Evolutionary conservation across 2,329 filamentous ascomycete species (phyloP).

Genomic region (Acephala macrosclerotiorum): DNA sequence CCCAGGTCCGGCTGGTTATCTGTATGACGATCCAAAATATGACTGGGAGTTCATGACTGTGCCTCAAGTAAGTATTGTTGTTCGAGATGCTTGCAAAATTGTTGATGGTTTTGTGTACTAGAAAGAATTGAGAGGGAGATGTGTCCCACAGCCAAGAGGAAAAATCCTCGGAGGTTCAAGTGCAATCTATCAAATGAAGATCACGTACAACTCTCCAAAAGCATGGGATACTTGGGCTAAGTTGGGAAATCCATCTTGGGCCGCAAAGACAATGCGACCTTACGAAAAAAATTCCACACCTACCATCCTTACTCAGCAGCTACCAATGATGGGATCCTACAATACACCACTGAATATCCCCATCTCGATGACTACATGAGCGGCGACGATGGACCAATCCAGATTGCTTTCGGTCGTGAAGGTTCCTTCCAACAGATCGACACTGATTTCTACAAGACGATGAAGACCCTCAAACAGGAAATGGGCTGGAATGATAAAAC

Average conservation of each 20-base stretch:
- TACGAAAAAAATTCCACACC: conserved; percentile 20
- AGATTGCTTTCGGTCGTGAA: conserved; percentile 15
- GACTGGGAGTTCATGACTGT: conserved; percentile 48
- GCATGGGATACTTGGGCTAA: conserved; percentile 46
- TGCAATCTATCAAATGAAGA: conserved; percentile 41
- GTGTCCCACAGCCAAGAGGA: conserved; percentile 39
- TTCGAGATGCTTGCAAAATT: conserved; percentile 26
- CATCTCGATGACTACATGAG: conserved; percentile 8
- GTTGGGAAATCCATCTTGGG: conserved; percentile 51
- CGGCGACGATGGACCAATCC: conserved; percentile 16
- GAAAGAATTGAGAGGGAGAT: conserved; percentile 30
- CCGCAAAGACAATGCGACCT: conserved; percentile 37
- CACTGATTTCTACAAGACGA: conserved; percentile 21
- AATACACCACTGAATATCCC: not conserved
- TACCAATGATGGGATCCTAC: not conserved
- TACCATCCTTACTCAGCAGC: not conserved
- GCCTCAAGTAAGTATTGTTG: conserved; percentile 42
- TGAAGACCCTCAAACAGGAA: conserved; percentile 20
- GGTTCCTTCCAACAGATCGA: not conserved
- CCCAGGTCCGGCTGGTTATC: conserved; percentile 42
- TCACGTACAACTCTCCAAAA: conserved; percentile 9
- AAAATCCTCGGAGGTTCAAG: conserved; percentile 46
- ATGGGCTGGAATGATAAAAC: conserved; percentile 43
- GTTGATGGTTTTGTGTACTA: conserved; percentile 7
- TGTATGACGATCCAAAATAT: conserved; percentile 46